Evolutionary conservation across 805 yeast species (phyloP), one percentile per base, ranked within the genome.

Genomic region (Komagataella kurtzmanii): DNA sequence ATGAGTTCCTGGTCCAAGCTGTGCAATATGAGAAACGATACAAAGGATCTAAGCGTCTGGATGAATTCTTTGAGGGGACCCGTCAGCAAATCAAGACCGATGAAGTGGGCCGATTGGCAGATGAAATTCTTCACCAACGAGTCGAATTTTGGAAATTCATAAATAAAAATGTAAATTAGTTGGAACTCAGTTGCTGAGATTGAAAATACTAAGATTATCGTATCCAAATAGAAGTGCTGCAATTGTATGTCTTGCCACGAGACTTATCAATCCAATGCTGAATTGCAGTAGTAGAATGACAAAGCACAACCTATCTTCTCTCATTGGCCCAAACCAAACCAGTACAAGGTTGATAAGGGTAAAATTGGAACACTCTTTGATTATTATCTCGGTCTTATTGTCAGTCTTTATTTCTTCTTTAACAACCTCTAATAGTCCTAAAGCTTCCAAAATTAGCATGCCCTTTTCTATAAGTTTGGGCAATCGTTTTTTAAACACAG

Each of bases 211-310:
- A 6, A 87, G 70, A 62, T 93, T 93, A 65, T 93, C 98, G 57
- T 83, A 81, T 7, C 96, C 97, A 67, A 90, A 93, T 19, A 91
- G 65, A 71, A 91, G 71, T 1, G 88, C 85, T 0, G 96, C 98
- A 12, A 88, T 69, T 1, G 88, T 76, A 65, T 93, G 98, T 64
- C 99, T 79, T 8, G 79, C 76, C 1, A 76, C 62, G 4, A 91
- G 71, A 64, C 91, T 87, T 2, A 65, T 24, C 3, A 87, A 53
- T 0, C 98, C 97, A 49, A 83, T 63, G 0, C 65, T 49, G 47
- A 86, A 77, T 64, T 93, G 98, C 12, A 81, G 57, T 0, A 58
- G 58, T 59, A 93, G 61, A 14, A 93, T 73, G 3, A 75, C 59
- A 19, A 68, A 53, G 56, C 97, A 85, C 51, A 93, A 70, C 19